These are phyloP conservation scores for Austroboletus novae-zelandiae DNA, from an alignment of 1,284 basidiomycete species.

Conservation along the genomic window DNA sequence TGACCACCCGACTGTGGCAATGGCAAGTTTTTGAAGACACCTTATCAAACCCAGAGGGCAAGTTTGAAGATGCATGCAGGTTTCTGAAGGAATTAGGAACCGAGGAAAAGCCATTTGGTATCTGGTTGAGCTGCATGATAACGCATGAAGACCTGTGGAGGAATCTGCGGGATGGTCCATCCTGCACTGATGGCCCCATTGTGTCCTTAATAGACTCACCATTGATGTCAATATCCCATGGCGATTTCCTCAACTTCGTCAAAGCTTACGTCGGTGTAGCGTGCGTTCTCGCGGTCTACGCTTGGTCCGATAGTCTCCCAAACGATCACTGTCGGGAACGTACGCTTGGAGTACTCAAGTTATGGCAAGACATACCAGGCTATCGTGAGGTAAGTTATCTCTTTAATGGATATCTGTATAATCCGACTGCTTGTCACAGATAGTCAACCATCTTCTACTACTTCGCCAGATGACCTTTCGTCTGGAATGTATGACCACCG, in stretches of 20 bases:
- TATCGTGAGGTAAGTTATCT: conserved; percentile 46
- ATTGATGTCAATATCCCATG: conserved; percentile 40
- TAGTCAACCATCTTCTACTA: conserved; percentile 28
- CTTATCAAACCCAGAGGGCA: conserved; percentile 47
- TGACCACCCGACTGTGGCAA: conserved; percentile 50
- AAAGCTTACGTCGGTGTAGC: conserved; percentile 66
- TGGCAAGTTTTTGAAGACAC: conserved; percentile 63
- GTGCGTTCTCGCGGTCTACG: conserved; percentile 68
- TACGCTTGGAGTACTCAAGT: conserved; percentile 54
- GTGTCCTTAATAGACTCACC: conserved; percentile 20
- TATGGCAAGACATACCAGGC: conserved; percentile 60
- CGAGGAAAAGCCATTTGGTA: conserved; percentile 66
- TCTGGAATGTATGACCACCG: conserved; percentile 34
- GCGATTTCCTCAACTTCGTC: conserved; percentile 61
- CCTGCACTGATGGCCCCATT: conserved; percentile 7
- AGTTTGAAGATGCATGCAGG: conserved; percentile 45
- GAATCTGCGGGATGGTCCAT: conserved; percentile 13
- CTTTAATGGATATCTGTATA: conserved; percentile 33
- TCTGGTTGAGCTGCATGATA: conserved; percentile 68
- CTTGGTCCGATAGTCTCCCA: conserved; percentile 76
- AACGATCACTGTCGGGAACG: conserved; percentile 61
- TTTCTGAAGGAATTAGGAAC: conserved; percentile 58
- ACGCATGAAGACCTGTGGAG: conserved; percentile 49
- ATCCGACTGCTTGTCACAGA: conserved; percentile 13
- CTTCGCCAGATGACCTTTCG: conserved; percentile 28